Evolutionary conservation across 106 monocot genomes (phyloP), one percentile per base, ranked within the genome.

Genomic region (Dendrobium catenatum): DNA sequence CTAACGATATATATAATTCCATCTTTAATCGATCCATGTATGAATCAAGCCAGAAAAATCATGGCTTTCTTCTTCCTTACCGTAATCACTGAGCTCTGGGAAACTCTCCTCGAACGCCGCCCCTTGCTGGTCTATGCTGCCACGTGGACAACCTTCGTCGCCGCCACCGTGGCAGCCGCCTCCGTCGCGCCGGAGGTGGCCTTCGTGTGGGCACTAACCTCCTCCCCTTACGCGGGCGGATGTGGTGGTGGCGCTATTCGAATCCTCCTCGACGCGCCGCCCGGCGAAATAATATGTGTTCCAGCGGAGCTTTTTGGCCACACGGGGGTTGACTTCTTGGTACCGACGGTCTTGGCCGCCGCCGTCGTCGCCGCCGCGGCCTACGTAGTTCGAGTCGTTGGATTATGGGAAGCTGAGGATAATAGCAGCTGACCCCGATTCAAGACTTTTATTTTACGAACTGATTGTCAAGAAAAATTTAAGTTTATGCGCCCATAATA

Each of bases 141-240:
- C 55, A 75, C 87, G 0, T 92, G 92, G 92, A 85, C 89, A 15
- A 86, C 59, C 26, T 78, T 88, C 43, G 76, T 89, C 55, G 86
- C 88, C 1, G 67, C 88, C 9, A 80, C 89, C 0, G 91, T 94
- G 33, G 86, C 89, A 2, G 64, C 85, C 29, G 79, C 79, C 6
- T 89, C 94, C 18, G 79, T 94, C 78, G 55, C 90, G 9, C 93
- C 91, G 20, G 91, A 94, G 70, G n/a, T 85, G 11, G 93, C 89
- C 13, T 94, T 94, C 85, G 86, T 88, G 5, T 84, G 86, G 89
- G 80, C 93, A 19, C 3, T 78, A 84, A 4, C 80, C 83, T 19
- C 87, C 42, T 88, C 90, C 2, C 37, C 77, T 5, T 90, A 84
- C 77, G 40, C 80, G 15, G 41, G 76, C 40, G 49, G 27, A 27